These are phyloP conservation scores for Suillus bovinus DNA, from an alignment of 768 basidiomycete species.

Conservation along the genomic window DNA sequence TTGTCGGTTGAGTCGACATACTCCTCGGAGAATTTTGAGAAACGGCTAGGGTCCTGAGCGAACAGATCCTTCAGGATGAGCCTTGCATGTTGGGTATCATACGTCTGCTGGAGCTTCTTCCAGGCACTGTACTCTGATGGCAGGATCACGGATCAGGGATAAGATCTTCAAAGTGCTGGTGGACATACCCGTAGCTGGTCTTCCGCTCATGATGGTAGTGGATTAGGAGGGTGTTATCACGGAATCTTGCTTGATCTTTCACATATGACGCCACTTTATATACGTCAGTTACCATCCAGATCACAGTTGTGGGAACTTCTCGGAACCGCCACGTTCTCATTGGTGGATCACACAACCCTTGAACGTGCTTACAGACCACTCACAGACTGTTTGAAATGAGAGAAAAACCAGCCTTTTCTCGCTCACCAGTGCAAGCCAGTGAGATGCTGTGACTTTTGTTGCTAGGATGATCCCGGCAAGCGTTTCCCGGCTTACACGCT, in stretches of 20 bases:
- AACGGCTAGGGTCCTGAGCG: slow-evolving; percentile 82
- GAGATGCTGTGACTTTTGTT: slow-evolving; percentile 11
- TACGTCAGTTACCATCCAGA: background rate
- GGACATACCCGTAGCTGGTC: slow-evolving; percentile 55
- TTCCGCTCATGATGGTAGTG: slow-evolving; percentile 55
- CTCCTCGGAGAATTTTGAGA: slow-evolving; percentile 78
- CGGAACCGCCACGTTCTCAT: slow-evolving; percentile 3
- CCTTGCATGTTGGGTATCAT: slow-evolving; percentile 67
- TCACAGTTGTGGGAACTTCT: slow-evolving; percentile 25
- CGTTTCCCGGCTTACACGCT: slow-evolving; percentile 17
- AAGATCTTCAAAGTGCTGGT: background rate
- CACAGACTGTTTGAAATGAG: slow-evolving; percentile 20
- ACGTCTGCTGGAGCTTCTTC: slow-evolving; percentile 86
- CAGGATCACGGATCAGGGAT: slow-evolving; percentile 6
- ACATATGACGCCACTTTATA: slow-evolving; percentile 15
- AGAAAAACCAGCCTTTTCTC: slow-evolving; percentile 16
- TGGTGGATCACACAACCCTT: slow-evolving; percentile 4
- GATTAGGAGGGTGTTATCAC: slow-evolving; percentile 5
- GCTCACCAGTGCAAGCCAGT: background rate
- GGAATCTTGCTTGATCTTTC: slow-evolving; percentile 7
- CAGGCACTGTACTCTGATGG: slow-evolving; percentile 80
- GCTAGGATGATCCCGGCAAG: slow-evolving; percentile 7
- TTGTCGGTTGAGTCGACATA: slow-evolving; percentile 70
- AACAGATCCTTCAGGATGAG: slow-evolving; percentile 94
- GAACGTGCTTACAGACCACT: slow-evolving; percentile 1